These are phyloP conservation scores for Ceratocystis diversiconidia DNA, from an alignment of 2,329 filamentous ascomycete genomes.

Conservation along the genomic window DNA sequence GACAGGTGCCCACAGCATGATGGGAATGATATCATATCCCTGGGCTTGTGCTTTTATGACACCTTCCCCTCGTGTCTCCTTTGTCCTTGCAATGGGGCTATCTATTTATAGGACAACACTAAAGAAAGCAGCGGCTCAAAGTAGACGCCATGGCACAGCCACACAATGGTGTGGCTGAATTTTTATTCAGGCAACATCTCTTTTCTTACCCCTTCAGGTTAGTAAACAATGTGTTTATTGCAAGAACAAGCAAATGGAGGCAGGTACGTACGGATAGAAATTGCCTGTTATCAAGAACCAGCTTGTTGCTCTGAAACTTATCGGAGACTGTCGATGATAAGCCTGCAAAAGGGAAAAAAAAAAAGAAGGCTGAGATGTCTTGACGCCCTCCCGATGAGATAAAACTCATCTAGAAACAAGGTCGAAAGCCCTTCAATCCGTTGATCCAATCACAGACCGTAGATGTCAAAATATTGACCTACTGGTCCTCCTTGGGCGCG, in stretches of 20 bases:
- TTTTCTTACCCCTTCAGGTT: neutral
- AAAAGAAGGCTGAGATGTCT: neutral
- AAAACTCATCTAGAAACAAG: no score
- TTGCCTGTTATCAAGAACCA: neutral
- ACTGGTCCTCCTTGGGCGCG: neutral
- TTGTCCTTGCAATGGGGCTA: neutral
- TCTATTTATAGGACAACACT: neutral
- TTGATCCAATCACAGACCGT: neutral
- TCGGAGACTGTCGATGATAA: neutral
- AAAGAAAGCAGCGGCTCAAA: neutral
- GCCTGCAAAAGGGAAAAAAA: neutral
- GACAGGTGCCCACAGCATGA: neutral
- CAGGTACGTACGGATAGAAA: no score
- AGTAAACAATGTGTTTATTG: neutral
- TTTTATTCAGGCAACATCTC: neutral
- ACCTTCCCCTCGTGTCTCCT: neutral
- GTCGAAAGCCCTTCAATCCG: no score
- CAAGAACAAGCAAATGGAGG: no score
- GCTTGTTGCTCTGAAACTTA: neutral
- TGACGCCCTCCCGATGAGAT: neutral
- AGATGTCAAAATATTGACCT: neutral
- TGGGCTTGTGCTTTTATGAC: neutral
- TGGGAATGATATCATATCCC: conserved; percentile 2
- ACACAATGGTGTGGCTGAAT: neutral
- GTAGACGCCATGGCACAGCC: neutral